Conservation (phyloP, 2,329 filamentous ascomycete genomes). For the Claviceps monticola region DNA sequence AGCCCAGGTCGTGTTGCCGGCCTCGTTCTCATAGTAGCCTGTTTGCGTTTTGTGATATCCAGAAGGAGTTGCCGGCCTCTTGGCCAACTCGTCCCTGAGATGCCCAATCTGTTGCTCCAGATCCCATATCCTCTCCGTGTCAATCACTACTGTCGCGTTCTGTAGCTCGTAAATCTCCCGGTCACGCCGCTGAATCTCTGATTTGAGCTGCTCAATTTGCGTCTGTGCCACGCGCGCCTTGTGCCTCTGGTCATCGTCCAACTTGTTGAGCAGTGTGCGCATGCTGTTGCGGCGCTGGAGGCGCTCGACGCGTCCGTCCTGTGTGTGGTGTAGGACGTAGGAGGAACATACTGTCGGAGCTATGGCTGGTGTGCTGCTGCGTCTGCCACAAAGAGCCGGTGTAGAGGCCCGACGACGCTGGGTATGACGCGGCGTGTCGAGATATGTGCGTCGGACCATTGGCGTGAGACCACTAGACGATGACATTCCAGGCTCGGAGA, state of each 20-base stretch:
- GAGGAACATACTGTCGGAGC: conserved; percentile 5
- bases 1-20: conserved; percentile 4
- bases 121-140: conserved; percentile 30
- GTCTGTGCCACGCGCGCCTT: conserved; percentile 24
- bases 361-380: conserved; percentile 5
- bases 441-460: conserved; percentile 37
- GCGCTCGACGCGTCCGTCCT: conserved; percentile 43
- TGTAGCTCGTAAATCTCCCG: conserved; percentile 38
- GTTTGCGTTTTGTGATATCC: too few species aligned
- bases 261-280: conserved; percentile 43
- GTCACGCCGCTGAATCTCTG: conserved; percentile 35
- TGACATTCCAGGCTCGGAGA: conserved; percentile 39
- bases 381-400: conserved; percentile 13
- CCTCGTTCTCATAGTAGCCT: neutral
- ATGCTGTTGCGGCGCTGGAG: conserved; percentile 37
- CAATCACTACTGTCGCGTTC: conserved; percentile 34
- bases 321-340: conserved; percentile 35
- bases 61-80: conserved; percentile 6
- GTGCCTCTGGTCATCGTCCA: conserved; percentile 32
- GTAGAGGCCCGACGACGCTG: conserved; percentile 28
- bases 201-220: conserved; percentile 35
- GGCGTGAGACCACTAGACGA: conserved; percentile 44
- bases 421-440: conserved; percentile 22
- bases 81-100: conserved; percentile 20
- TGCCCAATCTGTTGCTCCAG: conserved; percentile 26